Percentiles rank a stretch among this genome's conserved stretches.
phyloP scores from a whole-genome alignment of 768 basidiomycete species.

The Hygrophoropsis aurantiaca region DNA sequence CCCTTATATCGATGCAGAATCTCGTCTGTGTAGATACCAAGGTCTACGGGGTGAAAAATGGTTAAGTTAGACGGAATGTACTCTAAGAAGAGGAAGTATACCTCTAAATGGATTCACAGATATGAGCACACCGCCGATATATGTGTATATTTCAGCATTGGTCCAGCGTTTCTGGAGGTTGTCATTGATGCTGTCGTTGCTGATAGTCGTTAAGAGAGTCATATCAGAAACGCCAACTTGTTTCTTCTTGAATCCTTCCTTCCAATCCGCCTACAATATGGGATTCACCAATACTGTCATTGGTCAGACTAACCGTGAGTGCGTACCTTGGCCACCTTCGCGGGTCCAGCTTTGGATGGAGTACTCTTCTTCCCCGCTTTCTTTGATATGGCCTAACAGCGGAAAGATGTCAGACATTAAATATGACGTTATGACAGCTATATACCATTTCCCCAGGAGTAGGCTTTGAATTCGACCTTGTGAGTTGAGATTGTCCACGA shows the following conservation, averaged over 20 bases:
- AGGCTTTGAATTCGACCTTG: too few relatives aligned
- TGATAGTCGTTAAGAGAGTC: slow-evolving; percentile 95
- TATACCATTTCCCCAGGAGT: too few relatives aligned
- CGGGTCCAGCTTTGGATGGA: slow-evolving; percentile 54
- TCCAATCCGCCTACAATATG: slow-evolving; percentile 87
- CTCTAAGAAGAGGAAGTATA: slow-evolving; percentile 22
- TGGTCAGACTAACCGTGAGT: slow-evolving; percentile 3
- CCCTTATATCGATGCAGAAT: slow-evolving; percentile 83
- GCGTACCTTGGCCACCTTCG: slow-evolving; percentile 76
- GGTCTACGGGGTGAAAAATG: slow-evolving; percentile 51
- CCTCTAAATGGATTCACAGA: slow-evolving; percentile 99
- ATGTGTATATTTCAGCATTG: slow-evolving; percentile 96
- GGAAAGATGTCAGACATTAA: not conserved
- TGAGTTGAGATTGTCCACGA: too few relatives aligned
- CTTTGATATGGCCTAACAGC: slow-evolving; percentile 75
- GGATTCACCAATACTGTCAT: slow-evolving; percentile 9
- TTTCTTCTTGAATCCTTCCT: slow-evolving; percentile 99
- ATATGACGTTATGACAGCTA: not conserved
- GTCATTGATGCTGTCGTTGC: slow-evolving; percentile 96
- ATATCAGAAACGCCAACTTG: slow-evolving; percentile 97
- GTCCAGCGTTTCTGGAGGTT: slow-evolving; percentile 97
- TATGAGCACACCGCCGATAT: slow-evolving; percentile 96
- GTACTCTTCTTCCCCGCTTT: slow-evolving; percentile 86
- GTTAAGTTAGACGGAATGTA: slow-evolving; percentile 7
- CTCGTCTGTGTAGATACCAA: slow-evolving; percentile 96